Evolutionary conservation across 2,329 filamentous ascomycete species (phyloP), one percentile per base, ranked within the genome.

Genomic region (Penicillium sp.): DNA sequence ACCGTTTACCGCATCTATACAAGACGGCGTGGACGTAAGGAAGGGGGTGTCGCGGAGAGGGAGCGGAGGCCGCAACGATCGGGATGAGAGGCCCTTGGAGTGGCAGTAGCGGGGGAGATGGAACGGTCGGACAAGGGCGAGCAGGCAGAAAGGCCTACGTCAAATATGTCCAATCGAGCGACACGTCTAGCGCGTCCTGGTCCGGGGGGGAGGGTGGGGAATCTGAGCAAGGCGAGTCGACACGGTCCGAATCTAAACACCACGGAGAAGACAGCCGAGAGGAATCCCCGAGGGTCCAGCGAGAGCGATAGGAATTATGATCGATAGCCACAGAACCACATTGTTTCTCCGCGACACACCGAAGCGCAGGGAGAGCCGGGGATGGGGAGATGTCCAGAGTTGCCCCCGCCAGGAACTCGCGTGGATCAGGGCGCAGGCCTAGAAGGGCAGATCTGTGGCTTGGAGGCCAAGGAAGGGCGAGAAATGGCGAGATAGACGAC

Each of bases 1-100:
- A 51, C 60, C 50, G 60, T 55, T 60, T 60, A 52, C 61, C 64
- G 61, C 60, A 65, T 68, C 67, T 67, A 70, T 69, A 67, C 57
- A 71, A 62, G 55, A 61, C 31, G 48, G 43, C 36, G 43, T 48
- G 43, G 49, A 44, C 53, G 53, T 28, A 39, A 52, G 50, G 42
- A 42, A 48, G 31, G 43, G 49, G 47, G 50, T 55, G 54, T 48
- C 41, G 38, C 16, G 46, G 51, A 40, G 35, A 30, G 18, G 44
- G 36, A 47, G 41, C 44, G 48, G 38, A 44, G 27, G 45, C 44
- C 28, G 47, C 35, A 46, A 33, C 25, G 11, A 27, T 36, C 31
- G 33, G 49, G 22, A 36, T 33, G 14, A 28, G n/a, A 53, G 20
- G n/a, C 28, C 46, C 38, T 41, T 44, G n/a, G 33, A 44, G 16